Evolutionary conservation across 257 asterid genomes (phyloP).

Genomic region (Orobanche coerulescens): DNA sequence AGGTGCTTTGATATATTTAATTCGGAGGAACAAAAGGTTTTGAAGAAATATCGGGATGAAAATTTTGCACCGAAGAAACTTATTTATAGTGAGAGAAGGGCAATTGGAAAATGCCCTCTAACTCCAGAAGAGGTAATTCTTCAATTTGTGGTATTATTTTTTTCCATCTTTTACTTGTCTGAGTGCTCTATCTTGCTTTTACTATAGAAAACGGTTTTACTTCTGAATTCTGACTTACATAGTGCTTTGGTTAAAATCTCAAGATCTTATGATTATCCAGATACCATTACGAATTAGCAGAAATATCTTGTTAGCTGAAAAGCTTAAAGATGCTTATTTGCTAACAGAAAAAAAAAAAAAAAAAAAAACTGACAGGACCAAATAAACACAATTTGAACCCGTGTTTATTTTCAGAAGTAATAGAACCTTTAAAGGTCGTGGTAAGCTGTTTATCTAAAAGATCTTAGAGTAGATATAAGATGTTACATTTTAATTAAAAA

Average conservation of each 20-base stretch:
- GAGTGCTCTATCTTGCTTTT: background rate
- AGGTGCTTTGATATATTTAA: constrained; percentile 94
- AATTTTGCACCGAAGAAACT: constrained; percentile 85
- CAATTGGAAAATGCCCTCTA: constrained; percentile 93
- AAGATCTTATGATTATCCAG: background rate
- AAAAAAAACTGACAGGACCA: too few species aligned
- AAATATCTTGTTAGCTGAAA: background rate
- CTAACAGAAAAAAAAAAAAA: too few species aligned
- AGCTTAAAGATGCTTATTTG: background rate
- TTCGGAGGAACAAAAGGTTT: constrained; percentile 56
- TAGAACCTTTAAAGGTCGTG: background rate
- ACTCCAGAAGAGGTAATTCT: constrained; percentile 91
- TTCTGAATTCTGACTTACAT: background rate
- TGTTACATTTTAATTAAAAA: background rate
- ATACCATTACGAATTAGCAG: background rate
- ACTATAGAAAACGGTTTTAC: background rate
- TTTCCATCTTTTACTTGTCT: constrained; percentile 9
- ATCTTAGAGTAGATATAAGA: background rate
- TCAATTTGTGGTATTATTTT: constrained; percentile 4
- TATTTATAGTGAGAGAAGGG: constrained; percentile 80
- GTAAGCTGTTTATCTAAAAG: background rate
- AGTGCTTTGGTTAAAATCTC: background rate
- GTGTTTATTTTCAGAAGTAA: background rate
- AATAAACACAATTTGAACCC: background rate
- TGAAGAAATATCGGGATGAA: constrained; percentile 63